These are phyloP conservation scores for Thamnidium elegans DNA, from an alignment of 192 early-diverging fungal genomes.

Conservation along the genomic window DNA sequence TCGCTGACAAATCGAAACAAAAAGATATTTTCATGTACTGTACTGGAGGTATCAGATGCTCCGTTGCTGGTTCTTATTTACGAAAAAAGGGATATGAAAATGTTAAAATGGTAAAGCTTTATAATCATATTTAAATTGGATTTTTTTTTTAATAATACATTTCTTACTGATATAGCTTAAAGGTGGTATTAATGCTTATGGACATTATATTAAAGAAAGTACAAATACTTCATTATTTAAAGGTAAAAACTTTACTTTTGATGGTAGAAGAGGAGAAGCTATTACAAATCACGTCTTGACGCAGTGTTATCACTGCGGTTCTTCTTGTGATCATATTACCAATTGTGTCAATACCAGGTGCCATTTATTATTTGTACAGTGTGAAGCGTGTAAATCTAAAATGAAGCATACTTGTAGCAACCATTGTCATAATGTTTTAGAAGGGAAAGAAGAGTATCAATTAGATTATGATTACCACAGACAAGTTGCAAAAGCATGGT, in stretches of 20 bases:
- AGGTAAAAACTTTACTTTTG: conserved; percentile 82
- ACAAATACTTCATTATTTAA: conserved; percentile 51
- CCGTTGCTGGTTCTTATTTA: conserved; percentile 69
- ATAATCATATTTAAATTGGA: not conserved
- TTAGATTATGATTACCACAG: conserved; percentile 29
- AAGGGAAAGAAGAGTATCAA: conserved; percentile 19
- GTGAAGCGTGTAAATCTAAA: conserved; percentile 47
- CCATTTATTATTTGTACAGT: conserved; percentile 71
- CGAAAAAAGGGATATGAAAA: conserved; percentile 58
- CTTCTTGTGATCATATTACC: conserved; percentile 58
- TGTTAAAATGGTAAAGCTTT: conserved; percentile 50
- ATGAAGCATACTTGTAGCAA: conserved; percentile 43
- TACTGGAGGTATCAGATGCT: conserved; percentile 77
- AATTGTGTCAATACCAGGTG: conserved; percentile 69
- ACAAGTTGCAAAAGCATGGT: conserved; percentile 17
- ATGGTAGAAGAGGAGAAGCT: conserved; percentile 68
- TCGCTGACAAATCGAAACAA: conserved; percentile 47
- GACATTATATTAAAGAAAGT: conserved; percentile 39
- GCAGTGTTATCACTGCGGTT: conserved; percentile 67
- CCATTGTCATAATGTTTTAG: conserved; percentile 39
- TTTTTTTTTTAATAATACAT: no score
- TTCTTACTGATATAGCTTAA: conserved; percentile 36
- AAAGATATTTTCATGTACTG: conserved; percentile 79
- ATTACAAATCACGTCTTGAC: conserved; percentile 61
- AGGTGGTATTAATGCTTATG: conserved; percentile 74